phyloP scores from a whole-genome alignment of 345 rosid species.

The Kandelia obovata region DNA sequence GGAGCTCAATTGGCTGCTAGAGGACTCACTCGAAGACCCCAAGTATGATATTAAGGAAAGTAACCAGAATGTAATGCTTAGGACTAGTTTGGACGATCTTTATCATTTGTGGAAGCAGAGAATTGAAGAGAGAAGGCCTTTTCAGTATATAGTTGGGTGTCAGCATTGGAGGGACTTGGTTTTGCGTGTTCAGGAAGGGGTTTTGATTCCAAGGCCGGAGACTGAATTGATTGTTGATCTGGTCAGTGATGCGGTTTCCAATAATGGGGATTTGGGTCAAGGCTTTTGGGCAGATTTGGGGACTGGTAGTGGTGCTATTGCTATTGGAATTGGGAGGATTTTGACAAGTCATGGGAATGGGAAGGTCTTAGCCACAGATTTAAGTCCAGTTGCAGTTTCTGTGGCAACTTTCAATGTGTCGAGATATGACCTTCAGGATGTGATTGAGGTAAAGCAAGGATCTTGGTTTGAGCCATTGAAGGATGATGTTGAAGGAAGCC shows the following conservation, averaged over 20 bases:
- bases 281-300: constrained; percentile 89
- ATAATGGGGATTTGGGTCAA: constrained; percentile 27
- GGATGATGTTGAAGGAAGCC: constrained; percentile 58
- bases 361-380: constrained; percentile 70
- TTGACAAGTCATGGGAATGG: constrained; percentile 47
- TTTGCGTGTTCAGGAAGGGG: constrained; percentile 80
- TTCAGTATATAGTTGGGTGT: constrained; percentile 88
- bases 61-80: constrained; percentile 26
- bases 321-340: constrained; percentile 59
- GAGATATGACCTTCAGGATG: constrained; percentile 70
- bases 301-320: constrained; percentile 88
- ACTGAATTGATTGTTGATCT: constrained; percentile 74
- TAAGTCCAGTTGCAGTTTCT: constrained; percentile 57
- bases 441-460: constrained; percentile 63
- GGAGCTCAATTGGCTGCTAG: constrained; percentile 81
- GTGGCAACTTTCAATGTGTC: constrained; percentile 62
- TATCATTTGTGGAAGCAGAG: constrained; percentile 72
- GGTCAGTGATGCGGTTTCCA: constrained; percentile 43
- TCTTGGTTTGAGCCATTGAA: constrained; percentile 81
- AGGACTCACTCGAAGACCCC: constrained; percentile 53
- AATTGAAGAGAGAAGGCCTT: constrained; percentile 77
- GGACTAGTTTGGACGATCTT: constrained; percentile 52
- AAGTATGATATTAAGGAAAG: neutral
- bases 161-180: constrained; percentile 94
- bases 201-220: constrained; percentile 90